These are phyloP conservation scores for Rehmannia glutinosa DNA, from an alignment of 257 asterid genomes.

Conservation along the genomic window DNA sequence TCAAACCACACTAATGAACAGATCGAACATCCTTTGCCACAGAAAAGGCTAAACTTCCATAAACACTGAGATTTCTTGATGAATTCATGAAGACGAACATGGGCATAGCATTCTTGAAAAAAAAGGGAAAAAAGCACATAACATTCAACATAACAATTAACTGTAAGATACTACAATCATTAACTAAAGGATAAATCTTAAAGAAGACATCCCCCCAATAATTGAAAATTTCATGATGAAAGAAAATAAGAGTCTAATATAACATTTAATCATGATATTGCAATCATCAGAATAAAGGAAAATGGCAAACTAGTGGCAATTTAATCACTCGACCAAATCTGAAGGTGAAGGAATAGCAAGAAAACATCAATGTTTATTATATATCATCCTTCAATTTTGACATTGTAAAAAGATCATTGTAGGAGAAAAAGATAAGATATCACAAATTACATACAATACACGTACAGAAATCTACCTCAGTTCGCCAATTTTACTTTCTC, in stretches of 20 bases:
- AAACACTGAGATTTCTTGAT: neutral
- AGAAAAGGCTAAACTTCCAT: neutral
- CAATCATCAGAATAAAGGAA: neutral
- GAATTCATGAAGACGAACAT: neutral
- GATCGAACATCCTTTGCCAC: neutral
- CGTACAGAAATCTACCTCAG: neutral
- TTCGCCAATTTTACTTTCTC: neutral
- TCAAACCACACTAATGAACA: neutral
- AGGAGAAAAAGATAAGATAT: neutral
- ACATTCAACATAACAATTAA: neutral
- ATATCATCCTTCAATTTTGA: neutral
- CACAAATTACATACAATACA: neutral
- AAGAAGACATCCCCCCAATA: neutral
- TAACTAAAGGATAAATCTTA: neutral
- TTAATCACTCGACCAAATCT: neutral
- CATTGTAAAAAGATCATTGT: neutral
- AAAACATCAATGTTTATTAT: neutral
- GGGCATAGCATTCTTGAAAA: neutral
- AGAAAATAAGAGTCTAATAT: neutral
- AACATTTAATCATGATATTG: neutral
- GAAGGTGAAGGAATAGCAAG: neutral
- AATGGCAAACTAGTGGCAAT: neutral
- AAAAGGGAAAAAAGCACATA: too few species aligned
- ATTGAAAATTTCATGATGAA: neutral
- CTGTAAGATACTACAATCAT: neutral